Evolutionary conservation across 179 eudicot species (phyloP), one percentile per base, ranked within the genome.

Genomic region (Spergularia azorica): DNA sequence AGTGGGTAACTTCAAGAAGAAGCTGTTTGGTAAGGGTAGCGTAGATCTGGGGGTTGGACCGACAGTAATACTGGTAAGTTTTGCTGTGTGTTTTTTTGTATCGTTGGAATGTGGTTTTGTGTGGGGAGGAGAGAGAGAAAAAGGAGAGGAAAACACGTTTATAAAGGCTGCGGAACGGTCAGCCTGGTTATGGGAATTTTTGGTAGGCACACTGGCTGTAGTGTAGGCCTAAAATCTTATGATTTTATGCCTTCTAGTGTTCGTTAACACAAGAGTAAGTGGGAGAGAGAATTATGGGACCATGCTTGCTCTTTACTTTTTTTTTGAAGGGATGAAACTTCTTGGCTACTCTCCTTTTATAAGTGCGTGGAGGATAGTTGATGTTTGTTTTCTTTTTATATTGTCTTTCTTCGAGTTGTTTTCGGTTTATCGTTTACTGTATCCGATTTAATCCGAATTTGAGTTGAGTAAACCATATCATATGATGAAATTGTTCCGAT

Each of bases 1-100:
- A 26, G 32, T 26, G 32, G 32, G 32, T 2, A 26, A 26, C 32
- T 26, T 26, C 32, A 26, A 58, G 41, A 50, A 4, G 20, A 7
- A 62, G 71, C 63, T 65, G 52, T 67, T 26, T 56, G 14, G 64
- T 32, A 66, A 58, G 9, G 36, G 32, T 76, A 63, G 59, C 54
- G 72, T 57, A 73, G 84, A 78, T 84, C 75, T 78, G 79, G 75
- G 32, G 32, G 72, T 8, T 32, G 81, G 70, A 78, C 82, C 84
- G 82, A 82, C 83, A 80, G 57, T n/a, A 26, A 26, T 26, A 26
- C 32, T 26, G 32, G 32, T 26, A 38, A 68, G 6, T 70, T 46
- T 17, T 52, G 71, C 20, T 68, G 82, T 55, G 63, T 77, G 71
- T 46, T 48, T 67, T 26, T 43, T 41, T 50, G 51, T 14, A 38